A percentile compares a stretch with the other conserved stretches of the same genome.
These are phyloP conservation scores for Hibiscus mutabilis DNA, from an alignment of 345 rosid species.

Conservation along the genomic window DNA sequence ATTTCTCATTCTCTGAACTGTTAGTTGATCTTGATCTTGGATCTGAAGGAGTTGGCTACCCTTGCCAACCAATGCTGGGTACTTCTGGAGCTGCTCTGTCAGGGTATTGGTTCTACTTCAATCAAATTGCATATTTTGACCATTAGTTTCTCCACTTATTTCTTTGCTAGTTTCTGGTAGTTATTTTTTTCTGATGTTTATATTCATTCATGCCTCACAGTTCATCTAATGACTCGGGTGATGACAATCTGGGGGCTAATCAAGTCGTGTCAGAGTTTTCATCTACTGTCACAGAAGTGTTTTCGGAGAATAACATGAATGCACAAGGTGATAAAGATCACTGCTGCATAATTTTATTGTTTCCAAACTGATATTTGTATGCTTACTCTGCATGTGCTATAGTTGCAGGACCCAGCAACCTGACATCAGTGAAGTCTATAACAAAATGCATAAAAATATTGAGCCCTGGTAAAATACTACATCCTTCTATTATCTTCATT, in stretches of 20 bases:
- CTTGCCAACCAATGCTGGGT: conserved; percentile 34
- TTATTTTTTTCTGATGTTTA: not conserved
- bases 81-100: conserved; percentile 22
- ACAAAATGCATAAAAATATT: conserved; percentile 58
- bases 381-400: not conserved
- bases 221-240: conserved; percentile 9
- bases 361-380: not conserved
- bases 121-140: not conserved
- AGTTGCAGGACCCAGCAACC: conserved; percentile 42
- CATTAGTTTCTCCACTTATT: not conserved
- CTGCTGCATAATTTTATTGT: not conserved
- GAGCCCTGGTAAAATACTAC: conserved; percentile 51
- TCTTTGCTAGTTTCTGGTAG: not conserved
- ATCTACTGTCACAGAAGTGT: conserved; percentile 36
- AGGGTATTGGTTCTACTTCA: conserved; percentile 28
- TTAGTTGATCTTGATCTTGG: conserved; percentile 65
- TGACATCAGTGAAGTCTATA: conserved; percentile 49
- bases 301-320: conserved; percentile 32
- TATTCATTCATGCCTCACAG: not conserved
- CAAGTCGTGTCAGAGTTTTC: conserved; percentile 42
- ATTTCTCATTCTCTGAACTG: conserved; percentile 58
- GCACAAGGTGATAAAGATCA: conserved; percentile 30
- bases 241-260: conserved; percentile 28
- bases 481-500: not conserved
- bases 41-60: conserved; percentile 28